Percentiles rank a stretch among this genome's conserved stretches.
Evolutionary conservation across 768 basidiomycete species (phyloP).

Genomic region (Mycena latifolia): DNA sequence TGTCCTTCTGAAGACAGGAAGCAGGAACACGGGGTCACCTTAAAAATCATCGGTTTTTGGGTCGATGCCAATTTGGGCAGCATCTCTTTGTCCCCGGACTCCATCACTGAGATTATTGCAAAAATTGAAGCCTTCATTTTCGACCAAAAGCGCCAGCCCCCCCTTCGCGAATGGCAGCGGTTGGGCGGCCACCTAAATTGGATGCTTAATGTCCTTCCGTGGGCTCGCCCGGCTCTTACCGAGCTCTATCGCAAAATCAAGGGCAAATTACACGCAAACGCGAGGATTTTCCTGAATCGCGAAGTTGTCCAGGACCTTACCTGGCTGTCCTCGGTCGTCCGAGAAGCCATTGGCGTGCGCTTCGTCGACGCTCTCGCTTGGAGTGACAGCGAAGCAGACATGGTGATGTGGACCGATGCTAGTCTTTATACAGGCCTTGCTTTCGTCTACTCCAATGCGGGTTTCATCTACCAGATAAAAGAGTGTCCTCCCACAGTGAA

Average conservation of each 20-base stretch:
- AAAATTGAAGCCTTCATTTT: neutral
- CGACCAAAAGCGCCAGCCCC: neutral
- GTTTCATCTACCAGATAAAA: constrained; percentile 7
- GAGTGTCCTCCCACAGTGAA: neutral
- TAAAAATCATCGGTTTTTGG: constrained; percentile 53
- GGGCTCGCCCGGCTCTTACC: constrained; percentile 33
- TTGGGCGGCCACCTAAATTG: constrained; percentile 52
- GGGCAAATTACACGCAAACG: neutral
- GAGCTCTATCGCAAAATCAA: constrained; percentile 35
- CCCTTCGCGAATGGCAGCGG: constrained; percentile 43
- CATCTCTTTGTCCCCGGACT: constrained; percentile 38
- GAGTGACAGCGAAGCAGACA: constrained; percentile 12
- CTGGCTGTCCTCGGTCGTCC: neutral
- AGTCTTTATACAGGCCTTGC: constrained; percentile 3
- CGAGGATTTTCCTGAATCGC: neutral
- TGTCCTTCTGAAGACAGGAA: constrained; percentile 45
- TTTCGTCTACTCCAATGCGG: constrained; percentile 7
- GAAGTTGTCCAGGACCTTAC: constrained; percentile 12
- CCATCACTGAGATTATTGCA: constrained; percentile 32
- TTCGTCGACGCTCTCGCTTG: constrained; percentile 6
- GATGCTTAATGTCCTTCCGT: constrained; percentile 43
- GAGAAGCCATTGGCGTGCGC: neutral
- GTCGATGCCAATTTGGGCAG: constrained; percentile 44
- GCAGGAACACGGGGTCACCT: constrained; percentile 38
- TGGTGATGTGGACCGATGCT: constrained; percentile 17